Conservation (phyloP, 2,329 filamentous ascomycete species). For the Pseudocercospora musae region DNA sequence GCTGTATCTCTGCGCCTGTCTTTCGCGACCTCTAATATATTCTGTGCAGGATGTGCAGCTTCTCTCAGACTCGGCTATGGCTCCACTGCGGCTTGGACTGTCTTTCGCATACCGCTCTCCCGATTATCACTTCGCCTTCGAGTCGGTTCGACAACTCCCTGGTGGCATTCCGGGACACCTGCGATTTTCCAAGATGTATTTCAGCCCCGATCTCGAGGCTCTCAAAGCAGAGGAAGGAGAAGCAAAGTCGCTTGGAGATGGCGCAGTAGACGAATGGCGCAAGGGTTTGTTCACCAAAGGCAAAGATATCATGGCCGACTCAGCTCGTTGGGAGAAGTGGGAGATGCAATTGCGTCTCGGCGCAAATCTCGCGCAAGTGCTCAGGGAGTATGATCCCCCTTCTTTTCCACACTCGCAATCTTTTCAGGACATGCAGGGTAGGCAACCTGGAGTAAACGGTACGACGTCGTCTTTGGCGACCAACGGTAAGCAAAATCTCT, state of each 20-base stretch:
- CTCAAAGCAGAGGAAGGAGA: constrained; percentile 62
- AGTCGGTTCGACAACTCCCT: constrained; percentile 53
- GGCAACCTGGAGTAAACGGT: constrained; percentile 22
- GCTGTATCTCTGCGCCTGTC: neutral
- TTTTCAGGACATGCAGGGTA: constrained; percentile 22
- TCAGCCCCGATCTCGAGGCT: constrained; percentile 58
- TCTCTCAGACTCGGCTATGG: constrained; percentile 57
- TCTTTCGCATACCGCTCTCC: constrained; percentile 65
- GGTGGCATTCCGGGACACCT: constrained; percentile 46
- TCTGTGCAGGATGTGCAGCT: constrained; percentile 64
- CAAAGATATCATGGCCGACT: constrained; percentile 58
- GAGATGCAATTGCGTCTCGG: constrained; percentile 43
- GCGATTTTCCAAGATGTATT: constrained; percentile 64
- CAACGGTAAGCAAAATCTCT: constrained; percentile 29
- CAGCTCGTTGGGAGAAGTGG: constrained; percentile 73
- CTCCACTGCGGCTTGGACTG: constrained; percentile 63
- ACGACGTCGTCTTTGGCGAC: constrained; percentile 17
- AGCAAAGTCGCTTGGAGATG: constrained; percentile 63
- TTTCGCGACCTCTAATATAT: neutral
- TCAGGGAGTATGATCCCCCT: constrained; percentile 35
- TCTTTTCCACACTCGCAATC: constrained; percentile 25
- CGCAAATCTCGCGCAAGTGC: constrained; percentile 27
- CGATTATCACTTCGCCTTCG: constrained; percentile 59
- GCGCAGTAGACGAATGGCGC: constrained; percentile 71
- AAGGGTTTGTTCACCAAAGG: constrained; percentile 69